Percentiles rank a stretch among this genome's conserved stretches.
Evolutionary conservation across 2,329 filamentous ascomycete genomes (phyloP).

Genomic region (Thyridium curvatum): DNA sequence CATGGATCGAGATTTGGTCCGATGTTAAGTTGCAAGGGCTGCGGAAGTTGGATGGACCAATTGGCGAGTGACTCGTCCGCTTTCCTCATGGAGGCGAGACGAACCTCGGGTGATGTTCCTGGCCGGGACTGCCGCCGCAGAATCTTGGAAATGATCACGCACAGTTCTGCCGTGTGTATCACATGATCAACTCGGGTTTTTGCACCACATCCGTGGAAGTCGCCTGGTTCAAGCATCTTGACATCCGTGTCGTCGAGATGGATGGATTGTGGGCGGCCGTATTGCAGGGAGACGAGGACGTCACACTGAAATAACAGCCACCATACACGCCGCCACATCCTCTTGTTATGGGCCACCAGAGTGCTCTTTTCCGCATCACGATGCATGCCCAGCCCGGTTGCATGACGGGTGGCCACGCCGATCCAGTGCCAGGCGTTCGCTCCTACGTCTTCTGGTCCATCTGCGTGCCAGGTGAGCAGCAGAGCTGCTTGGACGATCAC

Average conservation of each 20-base stretch:
- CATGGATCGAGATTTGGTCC: constrained; percentile 3
- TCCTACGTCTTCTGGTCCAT: constrained; percentile 47
- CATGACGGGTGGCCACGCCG: constrained; percentile 43
- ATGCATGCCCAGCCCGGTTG: constrained; percentile 48
- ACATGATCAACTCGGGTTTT: constrained; percentile 35
- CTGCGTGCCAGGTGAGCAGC: constrained; percentile 49
- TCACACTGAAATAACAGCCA: constrained; percentile 34
- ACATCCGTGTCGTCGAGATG: constrained; percentile 46
- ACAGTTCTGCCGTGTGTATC: constrained; percentile 42
- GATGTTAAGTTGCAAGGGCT: constrained; percentile 2
- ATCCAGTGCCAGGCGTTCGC: constrained; percentile 48
- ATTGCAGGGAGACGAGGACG: constrained; percentile 26
- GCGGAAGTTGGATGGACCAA: constrained; percentile 8
- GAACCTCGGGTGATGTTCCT: not conserved
- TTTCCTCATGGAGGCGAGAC: constrained; percentile 1
- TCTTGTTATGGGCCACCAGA: constrained; percentile 22
- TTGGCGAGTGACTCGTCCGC: constrained; percentile 10
- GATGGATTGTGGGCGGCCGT: constrained; percentile 46
- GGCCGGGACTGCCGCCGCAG: constrained; percentile 4
- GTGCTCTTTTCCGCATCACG: constrained; percentile 22
- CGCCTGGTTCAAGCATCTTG: constrained; percentile 29
- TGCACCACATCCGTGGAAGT: constrained; percentile 39
- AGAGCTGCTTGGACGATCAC: constrained; percentile 47
- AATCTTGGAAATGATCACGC: constrained; percentile 37
- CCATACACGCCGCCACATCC: constrained; percentile 30